These are phyloP conservation scores for Picea mariana DNA, from an alignment of 83 land plant genomes.

Conservation along the genomic window DNA sequence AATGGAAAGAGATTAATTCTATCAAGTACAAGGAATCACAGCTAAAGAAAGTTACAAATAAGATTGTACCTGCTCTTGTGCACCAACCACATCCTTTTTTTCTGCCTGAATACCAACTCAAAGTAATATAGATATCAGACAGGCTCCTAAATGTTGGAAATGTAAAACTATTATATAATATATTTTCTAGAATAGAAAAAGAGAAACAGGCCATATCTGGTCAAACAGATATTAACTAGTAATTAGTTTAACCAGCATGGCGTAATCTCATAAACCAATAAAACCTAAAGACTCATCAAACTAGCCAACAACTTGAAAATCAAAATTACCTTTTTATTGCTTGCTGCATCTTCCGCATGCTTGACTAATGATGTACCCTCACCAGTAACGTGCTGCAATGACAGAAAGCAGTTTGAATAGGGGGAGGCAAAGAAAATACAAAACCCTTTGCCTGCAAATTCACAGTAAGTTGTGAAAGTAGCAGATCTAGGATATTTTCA, in stretches of 20 bases:
- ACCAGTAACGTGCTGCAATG: constrained; percentile 81
- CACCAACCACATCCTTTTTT: constrained; percentile 68
- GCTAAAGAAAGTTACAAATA: no score
- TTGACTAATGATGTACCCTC: constrained; percentile 83
- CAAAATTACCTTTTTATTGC: constrained; percentile 64
- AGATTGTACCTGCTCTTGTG: constrained; percentile 80
- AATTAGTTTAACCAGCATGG: no score
- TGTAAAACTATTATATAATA: not conserved
- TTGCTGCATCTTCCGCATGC: constrained; percentile 94
- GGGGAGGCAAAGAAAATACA: not conserved
- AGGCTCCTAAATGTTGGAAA: not conserved
- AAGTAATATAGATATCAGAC: not conserved
- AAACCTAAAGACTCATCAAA: no score
- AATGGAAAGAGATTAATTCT: no score
- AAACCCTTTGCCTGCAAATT: not conserved
- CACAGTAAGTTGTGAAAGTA: no score
- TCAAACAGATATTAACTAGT: not conserved
- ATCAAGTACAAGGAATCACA: no score
- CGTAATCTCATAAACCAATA: no score
- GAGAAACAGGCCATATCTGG: not conserved
- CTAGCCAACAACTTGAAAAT: constrained; percentile 2
- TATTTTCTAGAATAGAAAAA: not conserved
- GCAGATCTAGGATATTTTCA: no score
- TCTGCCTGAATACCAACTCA: constrained; percentile 41
- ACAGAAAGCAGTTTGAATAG: not conserved